These are phyloP conservation scores for Podospora didyma DNA, from an alignment of 495 filamentous ascomycete species.

Conservation along the genomic window DNA sequence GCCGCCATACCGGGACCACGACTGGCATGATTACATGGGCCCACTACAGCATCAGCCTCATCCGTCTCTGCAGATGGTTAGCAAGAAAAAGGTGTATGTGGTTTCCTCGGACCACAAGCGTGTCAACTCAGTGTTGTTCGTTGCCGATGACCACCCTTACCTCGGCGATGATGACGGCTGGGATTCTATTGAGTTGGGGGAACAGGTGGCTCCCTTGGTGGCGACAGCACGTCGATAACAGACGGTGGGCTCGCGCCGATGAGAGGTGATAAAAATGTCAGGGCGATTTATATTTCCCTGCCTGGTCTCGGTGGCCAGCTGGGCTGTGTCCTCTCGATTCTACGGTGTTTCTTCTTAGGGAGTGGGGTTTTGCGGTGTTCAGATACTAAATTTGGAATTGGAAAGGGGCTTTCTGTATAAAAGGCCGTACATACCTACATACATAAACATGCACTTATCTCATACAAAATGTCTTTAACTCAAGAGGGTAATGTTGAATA, in stretches of 20 bases:
- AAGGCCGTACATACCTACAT: background rate
- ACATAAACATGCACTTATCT: background rate
- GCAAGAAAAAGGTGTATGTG: background rate
- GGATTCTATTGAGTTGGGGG: slow-evolving; percentile 7
- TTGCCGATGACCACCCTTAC: background rate
- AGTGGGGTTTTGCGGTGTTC: background rate
- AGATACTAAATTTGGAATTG: background rate
- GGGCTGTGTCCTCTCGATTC: slow-evolving; percentile 4
- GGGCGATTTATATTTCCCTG: background rate
- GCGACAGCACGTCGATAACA: background rate
- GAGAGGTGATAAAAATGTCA: background rate
- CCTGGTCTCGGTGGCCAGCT: slow-evolving; percentile 8
- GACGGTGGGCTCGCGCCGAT: background rate
- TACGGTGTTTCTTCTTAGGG: background rate
- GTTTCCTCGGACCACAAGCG: slow-evolving; percentile 12
- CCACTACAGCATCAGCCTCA: background rate
- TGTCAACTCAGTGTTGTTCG: background rate
- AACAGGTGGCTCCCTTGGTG: background rate
- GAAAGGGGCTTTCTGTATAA: background rate
- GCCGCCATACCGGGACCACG: background rate
- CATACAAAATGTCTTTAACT: background rate
- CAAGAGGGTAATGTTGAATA: too few species aligned
- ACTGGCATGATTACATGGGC: background rate
- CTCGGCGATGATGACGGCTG: slow-evolving; percentile 2
- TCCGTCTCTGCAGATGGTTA: slow-evolving; percentile 1